Evolutionary conservation across 2,329 filamentous ascomycete species (phyloP), one percentile per base, ranked within the genome.

Genomic region (Hawksworthiomyces lignivorus): DNA sequence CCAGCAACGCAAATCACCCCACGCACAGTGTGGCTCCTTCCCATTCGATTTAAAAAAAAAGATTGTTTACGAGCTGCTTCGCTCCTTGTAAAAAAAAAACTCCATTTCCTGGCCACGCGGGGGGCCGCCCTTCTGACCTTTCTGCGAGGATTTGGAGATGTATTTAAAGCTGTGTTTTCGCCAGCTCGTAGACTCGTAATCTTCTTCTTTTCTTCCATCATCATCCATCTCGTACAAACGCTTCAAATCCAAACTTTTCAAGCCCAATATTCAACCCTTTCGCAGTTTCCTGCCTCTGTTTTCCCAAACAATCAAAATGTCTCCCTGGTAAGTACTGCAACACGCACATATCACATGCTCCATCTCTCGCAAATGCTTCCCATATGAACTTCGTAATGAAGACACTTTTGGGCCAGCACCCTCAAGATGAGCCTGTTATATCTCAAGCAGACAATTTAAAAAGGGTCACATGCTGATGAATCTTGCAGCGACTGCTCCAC

Each of bases 401-500:
- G 22, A 36, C 18, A 32, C 6, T 10, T 18, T 24, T 20, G 24
- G 14, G 34, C 26, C 9, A 28, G 14, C 9, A 31, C n/a, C 12
- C 24, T 26, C 12, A 10, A 24, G 20, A 11, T 10, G 10, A 8
- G 20, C 32, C 11, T 35, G 18, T 18, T 17, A 2, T 35, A 8
- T 7, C 8, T 35, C 20, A 14, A 12, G 17, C n/a, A 22, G n/a
- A 3, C 11, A 9, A 29, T 15, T 9, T n/a, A n/a, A n/a, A n/a
- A n/a, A n/a, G n/a, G n/a, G n/a, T n/a, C n/a, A n/a, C n/a, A n/a
- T n/a, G n/a, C n/a, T n/a, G n/a, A n/a, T 28, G 26, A 35, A 19
- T 14, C n/a, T 12, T 22, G 8, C 24, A 51, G 50, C 41, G 29
- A 40, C 28, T 52, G 50, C 46, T 37, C 50, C 30, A 39, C 48